These are phyloP conservation scores for Neurospora sp. DNA, from an alignment of 2,329 filamentous ascomycete genomes.

Conservation along the genomic window DNA sequence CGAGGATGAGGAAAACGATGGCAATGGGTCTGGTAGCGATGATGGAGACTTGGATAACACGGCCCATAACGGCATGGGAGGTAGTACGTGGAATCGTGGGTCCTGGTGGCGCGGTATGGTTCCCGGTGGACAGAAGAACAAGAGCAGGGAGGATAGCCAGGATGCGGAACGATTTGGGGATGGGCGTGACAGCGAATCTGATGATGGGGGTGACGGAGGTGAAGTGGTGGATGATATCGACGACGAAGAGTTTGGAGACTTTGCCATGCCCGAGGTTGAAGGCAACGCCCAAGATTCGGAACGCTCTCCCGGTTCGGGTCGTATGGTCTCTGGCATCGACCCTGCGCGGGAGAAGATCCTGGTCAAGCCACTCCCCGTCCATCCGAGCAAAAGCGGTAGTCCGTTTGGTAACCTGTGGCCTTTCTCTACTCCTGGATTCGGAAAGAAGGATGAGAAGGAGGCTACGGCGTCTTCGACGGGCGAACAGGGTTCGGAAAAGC, in stretches of 20 bases:
- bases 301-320: neutral
- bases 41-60: slow-evolving; percentile 30
- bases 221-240: slow-evolving; percentile 45
- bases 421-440: slow-evolving; percentile 35
- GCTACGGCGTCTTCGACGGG: slow-evolving; percentile 7
- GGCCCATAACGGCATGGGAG: slow-evolving; percentile 23
- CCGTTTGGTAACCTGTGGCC: slow-evolving; percentile 47
- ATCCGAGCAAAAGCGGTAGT: slow-evolving; percentile 26
- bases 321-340: slow-evolving; percentile 17
- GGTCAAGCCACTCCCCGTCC: slow-evolving; percentile 44
- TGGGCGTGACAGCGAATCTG: slow-evolving; percentile 24
- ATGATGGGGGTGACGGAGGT: slow-evolving; percentile 35
- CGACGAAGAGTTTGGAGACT: slow-evolving; percentile 59
- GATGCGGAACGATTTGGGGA: slow-evolving; percentile 24
- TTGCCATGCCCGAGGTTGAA: slow-evolving; percentile 51
- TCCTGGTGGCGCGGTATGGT: slow-evolving; percentile 28
- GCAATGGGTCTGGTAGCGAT: slow-evolving; percentile 42
- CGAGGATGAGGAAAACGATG: slow-evolving; percentile 34
- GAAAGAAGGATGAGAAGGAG: slow-evolving; percentile 24
- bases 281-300: slow-evolving; percentile 11
- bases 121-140: slow-evolving; percentile 10
- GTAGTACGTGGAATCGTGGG: slow-evolving; percentile 24
- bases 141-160: slow-evolving; percentile 6
- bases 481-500: slow-evolving; percentile 22
- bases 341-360: slow-evolving; percentile 32